A percentile compares a stretch with the other conserved stretches of the same genome.
These are phyloP conservation scores for Zanthoxylum bungeanum DNA, from an alignment of 345 rosid species.

Conservation along the genomic window DNA sequence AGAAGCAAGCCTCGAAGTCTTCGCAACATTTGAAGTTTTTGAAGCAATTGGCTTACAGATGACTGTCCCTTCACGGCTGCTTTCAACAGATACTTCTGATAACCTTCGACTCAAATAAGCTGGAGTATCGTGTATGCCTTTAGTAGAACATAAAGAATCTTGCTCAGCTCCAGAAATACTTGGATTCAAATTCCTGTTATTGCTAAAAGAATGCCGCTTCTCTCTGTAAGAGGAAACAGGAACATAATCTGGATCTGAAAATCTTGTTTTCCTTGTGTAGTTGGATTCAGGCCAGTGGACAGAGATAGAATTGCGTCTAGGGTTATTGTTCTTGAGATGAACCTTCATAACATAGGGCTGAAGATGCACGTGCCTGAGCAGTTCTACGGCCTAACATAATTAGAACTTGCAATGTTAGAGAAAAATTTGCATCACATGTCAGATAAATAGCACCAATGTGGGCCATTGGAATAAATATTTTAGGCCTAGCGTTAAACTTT, in stretches of 20 bases:
- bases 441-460: neutral
- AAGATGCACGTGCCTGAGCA: conserved; percentile 74
- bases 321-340: conserved; percentile 69
- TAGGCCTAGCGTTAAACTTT: neutral
- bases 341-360: conserved; percentile 72
- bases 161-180: conserved; percentile 77
- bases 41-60: conserved; percentile 62
- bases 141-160: conserved; percentile 59
- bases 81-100: conserved; percentile 50
- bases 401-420: conserved; percentile 14
- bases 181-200: conserved; percentile 74
- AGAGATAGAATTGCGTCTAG: conserved; percentile 58
- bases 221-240: conserved; percentile 35
- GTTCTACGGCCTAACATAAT: conserved; percentile 76
- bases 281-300: conserved; percentile 70
- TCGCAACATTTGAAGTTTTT: conserved; percentile 40
- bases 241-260: conserved; percentile 38
- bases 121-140: conserved; percentile 37
- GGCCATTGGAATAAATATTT: neutral
- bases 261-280: conserved; percentile 53
- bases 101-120: conserved; percentile 34
- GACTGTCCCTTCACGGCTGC: conserved; percentile 67
- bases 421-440: neutral
- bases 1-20: conserved; percentile 39
- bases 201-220: conserved; percentile 50